A percentile compares a stretch with the other conserved stretches of the same genome.
Conservation (phyloP, 257 asterid genomes). For the Nicotiana obtusifolia region DNA sequence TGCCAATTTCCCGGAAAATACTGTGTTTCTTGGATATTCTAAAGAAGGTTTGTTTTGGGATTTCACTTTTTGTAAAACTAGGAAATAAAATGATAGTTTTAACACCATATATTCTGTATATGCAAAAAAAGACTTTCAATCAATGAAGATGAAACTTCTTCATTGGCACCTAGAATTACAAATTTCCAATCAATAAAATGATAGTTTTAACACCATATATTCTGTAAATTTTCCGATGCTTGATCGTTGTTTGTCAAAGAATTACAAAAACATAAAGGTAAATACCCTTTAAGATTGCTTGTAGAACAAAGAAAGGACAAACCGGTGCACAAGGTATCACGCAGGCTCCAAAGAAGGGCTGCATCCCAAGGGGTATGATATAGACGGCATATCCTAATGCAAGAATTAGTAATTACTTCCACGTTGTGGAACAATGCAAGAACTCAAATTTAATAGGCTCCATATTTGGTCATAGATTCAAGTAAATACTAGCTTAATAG, state of each 20-base stretch:
- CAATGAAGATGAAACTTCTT: not conserved
- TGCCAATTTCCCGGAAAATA: not conserved
- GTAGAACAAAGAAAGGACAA: no score
- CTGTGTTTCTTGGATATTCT: not conserved
- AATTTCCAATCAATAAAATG: no score
- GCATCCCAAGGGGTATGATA: no score
- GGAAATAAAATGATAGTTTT: not conserved
- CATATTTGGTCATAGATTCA: not conserved
- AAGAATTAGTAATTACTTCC: no score
- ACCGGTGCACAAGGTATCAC: no score
- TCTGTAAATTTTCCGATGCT: not conserved
- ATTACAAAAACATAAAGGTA: not conserved
- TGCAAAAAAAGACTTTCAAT: no score
- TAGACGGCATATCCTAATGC: fast-evolving
- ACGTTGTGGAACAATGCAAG: no score
- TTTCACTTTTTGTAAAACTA: not conserved
- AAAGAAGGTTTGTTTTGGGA: not conserved
- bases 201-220: no score
- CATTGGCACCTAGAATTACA: not conserved
- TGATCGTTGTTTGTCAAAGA: not conserved
- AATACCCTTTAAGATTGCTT: not conserved
- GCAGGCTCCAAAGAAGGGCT: fast-evolving
- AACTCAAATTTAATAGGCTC: not conserved
- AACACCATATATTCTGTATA: not conserved
- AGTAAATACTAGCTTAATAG: not conserved